These are phyloP conservation scores for Triticum turgidum DNA, from an alignment of 176 grass and related monocot species.

Conservation along the genomic window DNA sequence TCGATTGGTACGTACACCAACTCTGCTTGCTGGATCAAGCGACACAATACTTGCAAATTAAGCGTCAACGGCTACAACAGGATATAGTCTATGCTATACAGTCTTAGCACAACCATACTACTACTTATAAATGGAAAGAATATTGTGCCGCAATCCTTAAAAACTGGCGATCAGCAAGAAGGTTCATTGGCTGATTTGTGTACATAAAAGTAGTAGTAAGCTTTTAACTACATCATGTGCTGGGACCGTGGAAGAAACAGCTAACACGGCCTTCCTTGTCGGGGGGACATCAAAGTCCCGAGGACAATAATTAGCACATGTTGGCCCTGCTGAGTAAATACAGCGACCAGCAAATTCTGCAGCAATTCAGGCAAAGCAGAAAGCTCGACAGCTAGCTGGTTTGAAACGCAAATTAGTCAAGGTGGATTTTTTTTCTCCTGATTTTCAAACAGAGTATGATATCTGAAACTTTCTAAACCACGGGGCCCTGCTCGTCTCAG, in stretches of 20 bases:
- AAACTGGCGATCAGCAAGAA: background rate
- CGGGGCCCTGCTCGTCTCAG: background rate
- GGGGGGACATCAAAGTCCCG: background rate
- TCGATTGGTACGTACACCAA: background rate
- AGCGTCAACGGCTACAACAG: background rate
- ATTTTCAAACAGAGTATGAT: background rate
- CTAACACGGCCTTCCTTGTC: background rate
- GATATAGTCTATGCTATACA: background rate
- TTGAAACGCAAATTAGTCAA: background rate
- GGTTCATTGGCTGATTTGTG: background rate
- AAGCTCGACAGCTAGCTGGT: background rate
- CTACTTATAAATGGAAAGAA: background rate
- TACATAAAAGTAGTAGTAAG: background rate
- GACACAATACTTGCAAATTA: background rate
- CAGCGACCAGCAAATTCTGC: background rate
- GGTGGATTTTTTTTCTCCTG: background rate
- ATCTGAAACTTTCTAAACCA: background rate
- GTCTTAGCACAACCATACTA: too few relatives aligned
- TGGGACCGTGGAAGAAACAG: slow-evolving; percentile 3
- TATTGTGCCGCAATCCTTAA: background rate
- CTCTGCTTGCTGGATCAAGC: background rate
- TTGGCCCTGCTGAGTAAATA: background rate
- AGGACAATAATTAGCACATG: slow-evolving; percentile 2
- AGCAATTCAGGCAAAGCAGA: background rate
- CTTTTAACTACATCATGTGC: background rate